A percentile compares a stretch with the other conserved stretches of the same genome.
Evolutionary conservation across 495 filamentous ascomycete species (phyloP).

Genomic region (Lasiosphaeria hispida): DNA sequence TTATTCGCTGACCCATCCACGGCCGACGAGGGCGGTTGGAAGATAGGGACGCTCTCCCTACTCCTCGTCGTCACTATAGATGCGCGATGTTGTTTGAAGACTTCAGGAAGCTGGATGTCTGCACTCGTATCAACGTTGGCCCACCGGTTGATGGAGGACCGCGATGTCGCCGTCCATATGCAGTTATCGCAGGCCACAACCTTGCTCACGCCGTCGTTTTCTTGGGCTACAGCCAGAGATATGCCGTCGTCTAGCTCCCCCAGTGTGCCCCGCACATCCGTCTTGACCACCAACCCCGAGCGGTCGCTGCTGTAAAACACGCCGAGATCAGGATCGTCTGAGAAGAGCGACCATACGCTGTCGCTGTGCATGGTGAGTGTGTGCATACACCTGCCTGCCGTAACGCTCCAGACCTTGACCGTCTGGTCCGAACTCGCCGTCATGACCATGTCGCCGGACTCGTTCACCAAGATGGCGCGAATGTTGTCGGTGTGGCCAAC

Average conservation of each 20-base stretch:
- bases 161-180: slow-evolving; percentile 92
- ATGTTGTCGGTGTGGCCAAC: slow-evolving; percentile 98
- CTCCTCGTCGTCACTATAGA: slow-evolving; percentile 43
- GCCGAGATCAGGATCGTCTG: slow-evolving; percentile 77
- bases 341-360: slow-evolving; percentile 95
- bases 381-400: slow-evolving; percentile 91
- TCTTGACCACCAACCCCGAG: slow-evolving; percentile 89
- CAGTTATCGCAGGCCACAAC: slow-evolving; percentile 75
- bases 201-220: slow-evolving; percentile 85
- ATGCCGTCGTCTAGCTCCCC: slow-evolving; percentile 85
- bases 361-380: slow-evolving; percentile 98
- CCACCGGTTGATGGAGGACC: slow-evolving; percentile 96
- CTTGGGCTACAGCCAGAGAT: slow-evolving; percentile 83
- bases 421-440: slow-evolving; percentile 95
- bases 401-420: slow-evolving; percentile 95
- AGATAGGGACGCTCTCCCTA: slow-evolving; percentile 22
- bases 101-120: slow-evolving; percentile 50
- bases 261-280: slow-evolving; percentile 69
- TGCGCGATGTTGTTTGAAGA: slow-evolving; percentile 55
- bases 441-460: slow-evolving; percentile 85
- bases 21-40: slow-evolving; percentile 13
- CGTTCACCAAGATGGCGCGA: slow-evolving; percentile 82
- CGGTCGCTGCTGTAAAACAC: slow-evolving; percentile 94
- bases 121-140: slow-evolving; percentile 74
- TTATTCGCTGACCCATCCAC: slow-evolving; percentile 45